A percentile compares a stretch with the other conserved stretches of the same genome.
Conservation (phyloP, 192 early-diverging fungal genomes). For the Podila verticillata region DNA sequence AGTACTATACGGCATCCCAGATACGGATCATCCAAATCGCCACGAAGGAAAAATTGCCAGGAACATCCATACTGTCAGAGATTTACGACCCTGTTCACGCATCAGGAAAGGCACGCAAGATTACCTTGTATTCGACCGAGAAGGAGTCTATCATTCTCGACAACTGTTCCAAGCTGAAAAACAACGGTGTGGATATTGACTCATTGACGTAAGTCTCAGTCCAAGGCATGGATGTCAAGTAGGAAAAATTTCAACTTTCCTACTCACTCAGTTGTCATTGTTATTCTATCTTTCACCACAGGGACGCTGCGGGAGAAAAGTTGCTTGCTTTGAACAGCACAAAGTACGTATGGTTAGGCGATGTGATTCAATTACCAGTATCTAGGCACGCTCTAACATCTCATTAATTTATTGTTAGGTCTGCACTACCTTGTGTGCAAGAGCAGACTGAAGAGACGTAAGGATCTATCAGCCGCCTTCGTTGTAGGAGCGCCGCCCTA, state of each 20-base stretch:
- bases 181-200: slow-evolving; percentile 30
- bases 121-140: slow-evolving; percentile 24
- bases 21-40: slow-evolving; percentile 26
- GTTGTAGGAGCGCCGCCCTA: background rate
- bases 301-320: too few relatives aligned
- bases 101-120: slow-evolving; percentile 17
- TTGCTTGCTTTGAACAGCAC: too few relatives aligned
- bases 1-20: slow-evolving; percentile 32
- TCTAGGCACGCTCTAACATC: background rate
- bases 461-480: background rate
- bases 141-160: slow-evolving; percentile 11
- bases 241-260: too few relatives aligned
- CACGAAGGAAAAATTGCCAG: slow-evolving; percentile 11
- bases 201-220: slow-evolving; percentile 16
- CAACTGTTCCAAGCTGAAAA: slow-evolving; percentile 20
- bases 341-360: too few relatives aligned
- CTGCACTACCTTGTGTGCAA: background rate
- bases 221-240: too few relatives aligned
- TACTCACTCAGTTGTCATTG: too few relatives aligned
- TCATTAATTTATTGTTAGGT: slow-evolving; percentile 7
- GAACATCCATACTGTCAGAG: slow-evolving; percentile 22
- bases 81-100: slow-evolving; percentile 14
- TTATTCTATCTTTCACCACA: too few relatives aligned
- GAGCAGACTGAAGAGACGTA: slow-evolving; percentile 28
- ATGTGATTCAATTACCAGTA: background rate